phyloP scores from a whole-genome alignment of 306 rosid genomes.

The Aeschynomene evenia region DNA sequence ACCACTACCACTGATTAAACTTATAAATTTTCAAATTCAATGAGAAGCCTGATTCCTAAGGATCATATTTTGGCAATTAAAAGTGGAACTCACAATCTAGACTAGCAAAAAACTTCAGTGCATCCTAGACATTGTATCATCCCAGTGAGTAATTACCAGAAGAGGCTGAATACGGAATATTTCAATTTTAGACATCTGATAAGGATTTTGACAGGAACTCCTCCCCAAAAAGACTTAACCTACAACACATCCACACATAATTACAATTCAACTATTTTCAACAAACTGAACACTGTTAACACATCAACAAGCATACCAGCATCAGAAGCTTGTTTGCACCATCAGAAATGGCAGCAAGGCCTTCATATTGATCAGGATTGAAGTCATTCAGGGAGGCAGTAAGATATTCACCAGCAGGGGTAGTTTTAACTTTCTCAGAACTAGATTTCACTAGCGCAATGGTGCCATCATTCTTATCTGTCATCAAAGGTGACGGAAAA shows the following conservation, averaged over 20 bases:
- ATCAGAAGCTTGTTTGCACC: constrained; percentile 86
- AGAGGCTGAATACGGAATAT: not conserved
- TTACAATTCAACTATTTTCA: not conserved
- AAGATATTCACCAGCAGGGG: constrained; percentile 90
- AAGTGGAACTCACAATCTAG: not conserved
- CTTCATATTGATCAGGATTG: constrained; percentile 74
- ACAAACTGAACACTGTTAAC: not conserved
- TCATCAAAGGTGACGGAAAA: constrained; percentile 51
- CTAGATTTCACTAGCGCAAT: constrained; percentile 65
- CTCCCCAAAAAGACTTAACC: not conserved
- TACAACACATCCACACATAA: not conserved
- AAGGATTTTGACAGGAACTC: constrained; percentile 8
- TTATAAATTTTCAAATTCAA: constrained; percentile 3
- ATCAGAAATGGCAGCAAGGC: constrained; percentile 86
- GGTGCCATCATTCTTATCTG: constrained; percentile 59
- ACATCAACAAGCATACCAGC: constrained; percentile 56
- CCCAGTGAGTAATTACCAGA: not conserved
- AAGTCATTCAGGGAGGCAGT: constrained; percentile 76
- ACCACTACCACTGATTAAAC: not conserved
- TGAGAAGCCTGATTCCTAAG: not conserved
- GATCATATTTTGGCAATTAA: constrained; percentile 7
- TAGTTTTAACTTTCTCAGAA: constrained; percentile 53
- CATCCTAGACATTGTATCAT: not conserved
- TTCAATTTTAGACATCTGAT: not conserved
- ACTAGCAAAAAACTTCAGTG: not conserved